Evolutionary conservation across 257 asterid genomes (phyloP).

Genomic region (Lycium ferocissimum): DNA sequence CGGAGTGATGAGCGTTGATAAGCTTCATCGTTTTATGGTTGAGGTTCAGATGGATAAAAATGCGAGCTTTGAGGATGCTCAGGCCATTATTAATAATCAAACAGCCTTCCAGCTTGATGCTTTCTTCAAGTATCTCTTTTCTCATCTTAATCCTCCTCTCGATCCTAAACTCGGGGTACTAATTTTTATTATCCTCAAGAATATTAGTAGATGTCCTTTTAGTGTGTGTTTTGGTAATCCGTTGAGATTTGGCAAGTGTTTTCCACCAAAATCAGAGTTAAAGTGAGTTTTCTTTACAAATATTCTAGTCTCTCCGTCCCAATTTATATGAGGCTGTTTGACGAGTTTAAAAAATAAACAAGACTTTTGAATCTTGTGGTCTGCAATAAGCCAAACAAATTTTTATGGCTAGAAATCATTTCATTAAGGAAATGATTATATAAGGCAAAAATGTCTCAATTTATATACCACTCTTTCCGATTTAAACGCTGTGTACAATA

Average conservation of each 20-base stretch:
- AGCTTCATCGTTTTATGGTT: slow-evolving; percentile 62
- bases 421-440: no score
- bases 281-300: not conserved
- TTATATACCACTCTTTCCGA: not conserved
- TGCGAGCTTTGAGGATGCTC: slow-evolving; percentile 65
- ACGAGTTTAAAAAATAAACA: no score
- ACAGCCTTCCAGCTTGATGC: slow-evolving; percentile 52
- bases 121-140: slow-evolving; percentile 64
- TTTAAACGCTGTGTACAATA: not conserved
- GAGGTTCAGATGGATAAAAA: slow-evolving; percentile 68
- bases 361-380: no score
- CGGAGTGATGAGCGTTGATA: slow-evolving; percentile 56
- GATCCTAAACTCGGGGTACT: slow-evolving; percentile 62
- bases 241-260: no score
- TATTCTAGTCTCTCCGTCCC: no score
- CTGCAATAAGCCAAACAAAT: no score
- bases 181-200: not conserved
- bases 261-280: no score
- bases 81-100: slow-evolving; percentile 51
- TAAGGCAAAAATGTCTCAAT: not conserved
- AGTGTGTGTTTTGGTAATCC: no score
- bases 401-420: no score
- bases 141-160: slow-evolving; percentile 64
- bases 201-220: not conserved
- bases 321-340: no score